Evolutionary conservation across 2,329 filamentous ascomycete genomes (phyloP).

Genomic region (Bipolaris victoriae): DNA sequence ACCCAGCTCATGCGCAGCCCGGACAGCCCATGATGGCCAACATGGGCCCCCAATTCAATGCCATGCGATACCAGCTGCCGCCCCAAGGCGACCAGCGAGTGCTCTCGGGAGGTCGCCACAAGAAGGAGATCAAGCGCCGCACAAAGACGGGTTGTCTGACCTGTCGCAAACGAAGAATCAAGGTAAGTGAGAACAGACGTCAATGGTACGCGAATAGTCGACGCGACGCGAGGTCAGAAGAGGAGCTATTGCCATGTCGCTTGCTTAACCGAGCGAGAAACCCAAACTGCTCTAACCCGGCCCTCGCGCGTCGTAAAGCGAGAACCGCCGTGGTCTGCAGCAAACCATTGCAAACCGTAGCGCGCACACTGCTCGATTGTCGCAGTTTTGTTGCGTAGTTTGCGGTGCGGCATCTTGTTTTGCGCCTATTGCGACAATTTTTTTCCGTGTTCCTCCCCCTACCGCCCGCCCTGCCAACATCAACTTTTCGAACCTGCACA

Average conservation of each 20-base stretch:
- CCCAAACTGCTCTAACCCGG: conserved; percentile 32
- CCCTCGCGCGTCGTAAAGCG: conserved; percentile 9
- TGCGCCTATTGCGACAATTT: conserved; percentile 1
- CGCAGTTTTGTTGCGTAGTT: neutral
- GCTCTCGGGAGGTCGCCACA: conserved; percentile 68
- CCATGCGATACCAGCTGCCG: conserved; percentile 63
- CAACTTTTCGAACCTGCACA: conserved; percentile 19
- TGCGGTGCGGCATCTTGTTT: neutral
- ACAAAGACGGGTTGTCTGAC: conserved; percentile 74
- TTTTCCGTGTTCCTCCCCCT: neutral
- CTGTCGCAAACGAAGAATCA: conserved; percentile 68
- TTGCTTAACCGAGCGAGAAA: conserved; percentile 46
- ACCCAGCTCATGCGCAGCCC: conserved; percentile 49
- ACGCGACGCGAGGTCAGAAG: conserved; percentile 36
- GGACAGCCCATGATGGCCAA: conserved; percentile 58
- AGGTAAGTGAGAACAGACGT: conserved; percentile 58
- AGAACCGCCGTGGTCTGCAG: neutral
- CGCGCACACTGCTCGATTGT: neutral
- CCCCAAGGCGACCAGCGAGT: conserved; percentile 58
- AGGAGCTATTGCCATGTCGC: conserved; percentile 25
- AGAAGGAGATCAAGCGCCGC: conserved; percentile 76
- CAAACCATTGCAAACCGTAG: neutral
- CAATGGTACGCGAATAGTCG: conserved; percentile 33
- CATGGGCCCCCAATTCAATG: conserved; percentile 55
- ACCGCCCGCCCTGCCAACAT: conserved; percentile 6